Evolutionary conservation across 257 asterid species (phyloP).

Genomic region (Primulina eburnea): DNA sequence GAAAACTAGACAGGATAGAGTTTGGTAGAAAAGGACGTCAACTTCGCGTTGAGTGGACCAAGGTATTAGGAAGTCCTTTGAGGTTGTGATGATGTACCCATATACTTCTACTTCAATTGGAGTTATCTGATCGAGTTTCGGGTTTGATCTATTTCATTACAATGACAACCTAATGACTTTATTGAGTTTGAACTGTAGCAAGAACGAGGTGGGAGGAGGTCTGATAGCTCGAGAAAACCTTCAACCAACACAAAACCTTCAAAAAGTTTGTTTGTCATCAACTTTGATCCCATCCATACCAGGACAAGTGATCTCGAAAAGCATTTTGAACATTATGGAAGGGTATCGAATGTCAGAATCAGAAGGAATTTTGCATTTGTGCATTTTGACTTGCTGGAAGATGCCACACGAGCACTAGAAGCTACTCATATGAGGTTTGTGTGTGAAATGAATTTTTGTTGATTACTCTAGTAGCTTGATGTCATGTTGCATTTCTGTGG

Average conservation of each 20-base stretch:
- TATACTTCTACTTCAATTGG: not conserved
- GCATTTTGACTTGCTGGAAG: slow-evolving; percentile 75
- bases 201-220: slow-evolving; percentile 80
- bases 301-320: slow-evolving; percentile 79
- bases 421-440: slow-evolving; percentile 67
- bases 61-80: slow-evolving; percentile 41
- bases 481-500: not conserved
- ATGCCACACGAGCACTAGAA: slow-evolving; percentile 82
- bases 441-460: not conserved
- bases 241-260: slow-evolving; percentile 69
- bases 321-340: slow-evolving; percentile 80
- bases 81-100: slow-evolving; percentile 8
- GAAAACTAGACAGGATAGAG: slow-evolving; percentile 82
- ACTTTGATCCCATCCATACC: slow-evolving; percentile 80
- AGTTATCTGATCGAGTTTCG: not conserved
- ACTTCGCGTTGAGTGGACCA: slow-evolving; percentile 90
- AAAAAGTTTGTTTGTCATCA: slow-evolving; percentile 77
- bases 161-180: slow-evolving; percentile 6
- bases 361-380: slow-evolving; percentile 86
- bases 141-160: slow-evolving; percentile 12
- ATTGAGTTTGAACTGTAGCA: slow-evolving; percentile 50
- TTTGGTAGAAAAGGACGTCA: slow-evolving; percentile 85
- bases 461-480: not conserved
- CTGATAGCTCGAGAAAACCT: slow-evolving; percentile 63
- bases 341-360: slow-evolving; percentile 70